These are phyloP conservation scores for Leishmania gerbilli DNA, from an alignment of 208 protist genomes.

Conservation along the genomic window DNA sequence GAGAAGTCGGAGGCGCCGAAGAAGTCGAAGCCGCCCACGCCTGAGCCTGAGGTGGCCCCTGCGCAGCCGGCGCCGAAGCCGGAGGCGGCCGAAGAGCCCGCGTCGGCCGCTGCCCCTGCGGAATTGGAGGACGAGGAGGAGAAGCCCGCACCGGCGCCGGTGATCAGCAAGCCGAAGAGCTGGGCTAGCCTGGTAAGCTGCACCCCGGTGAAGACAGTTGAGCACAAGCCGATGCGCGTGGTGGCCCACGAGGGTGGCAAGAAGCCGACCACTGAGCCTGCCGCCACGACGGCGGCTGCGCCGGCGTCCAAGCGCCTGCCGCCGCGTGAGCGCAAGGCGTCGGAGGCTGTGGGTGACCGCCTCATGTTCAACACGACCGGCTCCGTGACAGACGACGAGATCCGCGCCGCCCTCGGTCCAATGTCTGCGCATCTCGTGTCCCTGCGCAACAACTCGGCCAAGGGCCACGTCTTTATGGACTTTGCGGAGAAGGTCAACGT, in stretches of 20 bases:
- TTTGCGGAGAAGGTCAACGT: conserved; percentile 70
- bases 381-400: conserved; percentile 79
- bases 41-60: conserved; percentile 24
- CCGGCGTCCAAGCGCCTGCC: conserved; percentile 25
- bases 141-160: conserved; percentile 13
- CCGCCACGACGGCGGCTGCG: conserved; percentile 19
- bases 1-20: conserved; percentile 25
- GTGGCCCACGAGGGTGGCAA: conserved; percentile 33
- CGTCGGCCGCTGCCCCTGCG: conserved; percentile 18
- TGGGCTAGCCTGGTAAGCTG: conserved; percentile 63
- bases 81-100: conserved; percentile 24
- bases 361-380: conserved; percentile 85
- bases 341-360: conserved; percentile 65
- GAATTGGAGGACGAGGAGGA: conserved; percentile 14
- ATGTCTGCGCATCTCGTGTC: conserved; percentile 66
- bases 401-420: conserved; percentile 63
- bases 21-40: conserved; percentile 30
- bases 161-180: conserved; percentile 55
- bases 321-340: conserved; percentile 43
- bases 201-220: conserved; percentile 33
- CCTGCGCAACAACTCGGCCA: conserved; percentile 81
- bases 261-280: conserved; percentile 33
- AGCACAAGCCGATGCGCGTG: conserved; percentile 50
- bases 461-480: conserved; percentile 86
- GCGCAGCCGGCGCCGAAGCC: conserved; percentile 22